phyloP scores from a whole-genome alignment of 257 asterid species.

The Fraxinus anomala region DNA sequence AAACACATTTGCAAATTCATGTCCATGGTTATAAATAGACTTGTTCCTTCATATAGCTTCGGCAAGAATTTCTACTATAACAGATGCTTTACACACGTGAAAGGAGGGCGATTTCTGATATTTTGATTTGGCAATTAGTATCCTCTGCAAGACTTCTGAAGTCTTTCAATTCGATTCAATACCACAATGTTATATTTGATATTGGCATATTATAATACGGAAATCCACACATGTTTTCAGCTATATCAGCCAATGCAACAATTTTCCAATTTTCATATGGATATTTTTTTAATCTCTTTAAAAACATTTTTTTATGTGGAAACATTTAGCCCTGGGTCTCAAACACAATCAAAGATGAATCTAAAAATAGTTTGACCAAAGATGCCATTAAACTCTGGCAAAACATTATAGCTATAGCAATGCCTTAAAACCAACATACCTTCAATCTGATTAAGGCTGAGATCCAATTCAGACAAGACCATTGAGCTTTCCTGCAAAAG shows the following conservation, averaged over 20 bases:
- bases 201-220: neutral
- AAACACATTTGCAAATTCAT: neutral
- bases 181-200: neutral
- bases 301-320: neutral
- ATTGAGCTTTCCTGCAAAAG: slow-evolving; percentile 81
- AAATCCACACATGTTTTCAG: neutral
- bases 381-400: neutral
- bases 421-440: slow-evolving; percentile 41
- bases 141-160: neutral
- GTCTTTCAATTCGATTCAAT: neutral
- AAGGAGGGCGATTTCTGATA: no score
- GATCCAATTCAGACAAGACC: slow-evolving; percentile 76
- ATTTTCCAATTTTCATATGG: no score
- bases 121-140: no score
- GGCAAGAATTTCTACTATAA: neutral
- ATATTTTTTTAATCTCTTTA: neutral
- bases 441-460: slow-evolving; percentile 75
- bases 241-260: neutral
- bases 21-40: neutral
- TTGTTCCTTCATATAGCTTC: neutral
- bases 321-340: neutral
- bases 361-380: neutral
- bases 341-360: neutral
- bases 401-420: neutral
- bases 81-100: neutral